Conservation (phyloP, 495 filamentous ascomycete species). For the Neurospora hispaniola region DNA sequence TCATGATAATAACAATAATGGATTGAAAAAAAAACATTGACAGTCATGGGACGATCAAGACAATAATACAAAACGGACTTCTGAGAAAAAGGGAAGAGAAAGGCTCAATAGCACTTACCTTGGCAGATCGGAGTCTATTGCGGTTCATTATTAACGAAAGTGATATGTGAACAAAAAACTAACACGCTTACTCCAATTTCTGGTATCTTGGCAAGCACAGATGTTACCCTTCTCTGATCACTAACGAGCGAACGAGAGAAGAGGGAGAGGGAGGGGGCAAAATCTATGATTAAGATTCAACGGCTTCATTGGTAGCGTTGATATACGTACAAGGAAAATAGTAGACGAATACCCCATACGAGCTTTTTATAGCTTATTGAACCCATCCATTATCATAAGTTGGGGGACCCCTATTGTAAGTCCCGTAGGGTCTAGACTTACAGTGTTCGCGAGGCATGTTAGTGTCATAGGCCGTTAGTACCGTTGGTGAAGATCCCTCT, state of each 20-base stretch:
- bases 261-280: neutral
- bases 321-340: neutral
- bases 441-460: neutral
- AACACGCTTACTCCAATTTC: neutral
- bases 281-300: neutral
- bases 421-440: neutral
- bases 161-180: too few relatives aligned
- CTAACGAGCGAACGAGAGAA: neutral
- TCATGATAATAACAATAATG: too few relatives aligned
- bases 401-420: neutral
- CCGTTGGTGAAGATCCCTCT: neutral
- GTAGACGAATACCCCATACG: neutral
- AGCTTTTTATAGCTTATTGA: neutral
- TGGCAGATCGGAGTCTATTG: neutral
- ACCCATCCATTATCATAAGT: neutral
- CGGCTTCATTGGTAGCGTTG: neutral
- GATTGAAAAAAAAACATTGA: neutral
- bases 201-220: neutral
- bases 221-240: neutral
- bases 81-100: neutral
- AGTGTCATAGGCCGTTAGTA: neutral
- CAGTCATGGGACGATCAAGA: neutral
- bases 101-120: neutral
- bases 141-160: too few relatives aligned
- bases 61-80: neutral